These are phyloP conservation scores for Aspergillus steynii DNA, from an alignment of 495 filamentous ascomycete species.

Conservation along the genomic window DNA sequence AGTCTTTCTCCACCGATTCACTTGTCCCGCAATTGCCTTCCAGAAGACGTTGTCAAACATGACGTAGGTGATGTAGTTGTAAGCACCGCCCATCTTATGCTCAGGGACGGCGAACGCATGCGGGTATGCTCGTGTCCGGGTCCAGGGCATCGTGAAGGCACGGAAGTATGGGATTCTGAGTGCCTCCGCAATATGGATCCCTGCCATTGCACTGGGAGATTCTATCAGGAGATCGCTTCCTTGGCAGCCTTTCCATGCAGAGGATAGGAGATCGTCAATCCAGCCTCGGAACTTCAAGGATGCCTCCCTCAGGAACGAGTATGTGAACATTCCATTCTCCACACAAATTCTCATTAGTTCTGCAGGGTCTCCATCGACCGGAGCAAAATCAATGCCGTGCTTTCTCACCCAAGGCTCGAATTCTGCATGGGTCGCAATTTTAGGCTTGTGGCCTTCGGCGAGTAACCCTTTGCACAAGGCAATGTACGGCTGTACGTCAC, in stretches of 20 bases:
- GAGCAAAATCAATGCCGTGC: slow-evolving; percentile 89
- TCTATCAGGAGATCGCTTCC: slow-evolving; percentile 90
- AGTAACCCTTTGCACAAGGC: slow-evolving; percentile 89
- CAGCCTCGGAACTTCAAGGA: slow-evolving; percentile 88
- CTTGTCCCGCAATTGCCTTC: slow-evolving; percentile 86
- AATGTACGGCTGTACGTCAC: slow-evolving; percentile 97
- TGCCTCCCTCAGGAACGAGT: slow-evolving; percentile 83
- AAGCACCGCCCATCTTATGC: slow-evolving; percentile 89
- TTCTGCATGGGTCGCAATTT: slow-evolving; percentile 89
- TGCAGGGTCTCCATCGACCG: slow-evolving; percentile 86
- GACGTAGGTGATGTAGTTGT: slow-evolving; percentile 94
- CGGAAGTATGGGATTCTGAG: slow-evolving; percentile 93
- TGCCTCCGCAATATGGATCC: slow-evolving; percentile 98
- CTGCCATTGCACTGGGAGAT: slow-evolving; percentile 95
- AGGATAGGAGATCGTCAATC: slow-evolving; percentile 83
- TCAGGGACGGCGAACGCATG: slow-evolving; percentile 97
- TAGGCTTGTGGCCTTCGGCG: slow-evolving; percentile 81
- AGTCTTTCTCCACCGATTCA: slow-evolving; percentile 90
- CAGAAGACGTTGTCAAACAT: slow-evolving; percentile 98
- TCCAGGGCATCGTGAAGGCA: slow-evolving; percentile 99
- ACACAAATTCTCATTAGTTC: slow-evolving; percentile 96
- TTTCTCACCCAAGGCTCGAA: slow-evolving; percentile 85
- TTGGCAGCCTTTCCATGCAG: slow-evolving; percentile 85
- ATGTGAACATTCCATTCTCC: slow-evolving; percentile 96
- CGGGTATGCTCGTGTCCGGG: slow-evolving; percentile 90